phyloP scores from a whole-genome alignment of 2,329 filamentous ascomycete genomes.

The Leptodontidium sp. region DNA sequence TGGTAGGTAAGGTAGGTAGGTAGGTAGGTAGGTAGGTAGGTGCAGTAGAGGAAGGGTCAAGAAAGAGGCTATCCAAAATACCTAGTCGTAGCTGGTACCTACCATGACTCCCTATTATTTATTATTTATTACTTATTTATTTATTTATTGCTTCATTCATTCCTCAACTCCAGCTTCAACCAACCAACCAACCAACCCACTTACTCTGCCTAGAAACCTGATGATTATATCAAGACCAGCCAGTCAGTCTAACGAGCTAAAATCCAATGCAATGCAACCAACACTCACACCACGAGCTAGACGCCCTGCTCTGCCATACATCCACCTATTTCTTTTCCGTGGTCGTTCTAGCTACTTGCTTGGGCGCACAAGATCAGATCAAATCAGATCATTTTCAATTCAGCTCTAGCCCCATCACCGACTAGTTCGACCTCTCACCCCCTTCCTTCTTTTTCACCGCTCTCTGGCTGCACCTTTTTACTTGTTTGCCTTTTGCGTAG shows the following conservation, averaged over 20 bases:
- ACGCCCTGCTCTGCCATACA: neutral
- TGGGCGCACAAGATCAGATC: conserved; percentile 6
- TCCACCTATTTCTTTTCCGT: neutral
- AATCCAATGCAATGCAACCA: neutral
- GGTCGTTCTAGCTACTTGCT: neutral
- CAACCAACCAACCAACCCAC: too few species aligned
- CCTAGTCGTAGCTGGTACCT: neutral
- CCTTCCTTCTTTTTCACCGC: conserved; percentile 25
- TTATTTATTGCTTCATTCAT: neutral
- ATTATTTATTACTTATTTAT: neutral
- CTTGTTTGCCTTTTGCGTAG: conserved; percentile 14
- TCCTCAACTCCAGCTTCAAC: too few species aligned
- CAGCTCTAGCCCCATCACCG: conserved; percentile 7
- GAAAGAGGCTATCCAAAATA: conserved; percentile 1
- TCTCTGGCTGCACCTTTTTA: conserved; percentile 11
- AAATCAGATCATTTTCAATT: conserved; percentile 16
- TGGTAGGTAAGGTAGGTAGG: too few species aligned
- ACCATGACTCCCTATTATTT: neutral
- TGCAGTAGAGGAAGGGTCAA: neutral
- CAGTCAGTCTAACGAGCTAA: neutral
- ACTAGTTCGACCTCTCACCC: neutral
- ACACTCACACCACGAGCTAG: too few species aligned
- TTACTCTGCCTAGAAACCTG: neutral
- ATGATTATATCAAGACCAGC: neutral
- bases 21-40: neutral